Base-by-base conservation (phyloP, 192 early-diverging fungal species). In the Podila epicladia region DNA sequence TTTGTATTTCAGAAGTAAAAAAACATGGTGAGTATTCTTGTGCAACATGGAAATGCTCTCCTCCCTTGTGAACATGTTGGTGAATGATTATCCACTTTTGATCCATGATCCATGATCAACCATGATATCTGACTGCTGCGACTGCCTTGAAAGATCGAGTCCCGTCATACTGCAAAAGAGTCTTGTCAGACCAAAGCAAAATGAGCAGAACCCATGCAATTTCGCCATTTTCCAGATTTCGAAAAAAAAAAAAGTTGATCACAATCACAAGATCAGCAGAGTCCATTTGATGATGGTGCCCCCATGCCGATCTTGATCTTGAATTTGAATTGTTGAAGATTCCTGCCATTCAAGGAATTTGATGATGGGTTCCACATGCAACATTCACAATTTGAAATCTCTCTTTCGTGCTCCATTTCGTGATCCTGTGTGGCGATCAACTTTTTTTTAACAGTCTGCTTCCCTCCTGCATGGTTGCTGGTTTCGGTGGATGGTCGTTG, bases 281-380 rank as follows among this genome's bases (percentile, higher is more conserved):
- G 41, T 62, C 49, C 7, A 60, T 58, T 64, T 69, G 74, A 75
- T 75, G 67, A 75, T 74, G 60, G 73, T 68, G 62, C 57, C 73
- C 37, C 19, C 73, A 73, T 65, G 71, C 33, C 41, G 53, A 65
- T 65, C 45, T 51, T 37, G 24, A 65, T 65, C 6, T 26, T n/a
- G 64, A 19, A 8, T 65, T 26, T n/a, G 64, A 28, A 20, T 51
- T 59, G 33, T 0, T 59, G 55, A 9, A 48, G 12, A 35, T 35
- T 67, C 31, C 53, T 19, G 32, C 51, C 48, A 49, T 48, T 50
- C 5, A 8, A 11, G 19, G 45, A 32, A 66, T 53, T 55, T 53
- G 59, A 57, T 55, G 53, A 26, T 26, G 53, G 53, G 0, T 24
- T 26, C 53, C 17, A 55, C 41, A 45, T 55, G 53, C 53, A 55